Conservation (phyloP, 2,329 filamentous ascomycete species). For the Neofusicoccum ribis region DNA sequence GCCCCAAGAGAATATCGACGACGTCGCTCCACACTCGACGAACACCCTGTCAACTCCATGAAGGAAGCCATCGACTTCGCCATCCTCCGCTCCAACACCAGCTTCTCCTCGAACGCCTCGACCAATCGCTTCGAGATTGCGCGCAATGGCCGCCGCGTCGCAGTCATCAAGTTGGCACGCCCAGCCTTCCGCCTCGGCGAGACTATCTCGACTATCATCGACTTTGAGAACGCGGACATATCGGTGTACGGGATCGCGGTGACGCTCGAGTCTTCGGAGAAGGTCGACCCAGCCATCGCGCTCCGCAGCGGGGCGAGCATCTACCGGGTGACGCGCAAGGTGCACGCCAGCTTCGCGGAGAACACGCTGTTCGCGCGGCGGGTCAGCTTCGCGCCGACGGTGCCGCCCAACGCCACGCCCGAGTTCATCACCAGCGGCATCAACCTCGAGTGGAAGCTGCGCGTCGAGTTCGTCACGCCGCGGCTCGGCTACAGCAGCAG, state of each 20-base stretch:
- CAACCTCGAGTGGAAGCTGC: constrained; percentile 81
- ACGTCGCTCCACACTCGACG: constrained; percentile 57
- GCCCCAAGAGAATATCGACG: constrained; percentile 43
- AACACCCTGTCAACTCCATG: constrained; percentile 52
- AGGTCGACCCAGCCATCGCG: constrained; percentile 75
- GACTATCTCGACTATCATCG: constrained; percentile 77
- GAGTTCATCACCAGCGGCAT: constrained; percentile 91
- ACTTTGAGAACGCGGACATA: constrained; percentile 73
- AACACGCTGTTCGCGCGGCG: constrained; percentile 73
- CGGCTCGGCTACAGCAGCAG: constrained; percentile 35
- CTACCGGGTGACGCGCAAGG: constrained; percentile 78
- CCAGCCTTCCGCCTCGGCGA: constrained; percentile 90
- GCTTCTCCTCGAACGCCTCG: constrained; percentile 65
- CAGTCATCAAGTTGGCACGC: constrained; percentile 83
- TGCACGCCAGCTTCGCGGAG: constrained; percentile 78
- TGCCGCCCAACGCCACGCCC: constrained; percentile 81
- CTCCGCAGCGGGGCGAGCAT: constrained; percentile 84
- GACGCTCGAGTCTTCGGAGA: constrained; percentile 83
- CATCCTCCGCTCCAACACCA: constrained; percentile 66
- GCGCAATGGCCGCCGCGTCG: constrained; percentile 86
- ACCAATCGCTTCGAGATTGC: constrained; percentile 96
- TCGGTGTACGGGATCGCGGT: constrained; percentile 84
- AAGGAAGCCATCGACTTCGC: constrained; percentile 90
- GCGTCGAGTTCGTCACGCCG: constrained; percentile 89
- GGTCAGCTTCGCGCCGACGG: constrained; percentile 77